Evolutionary conservation across 192 early-diverging fungal species (phyloP), one percentile per base, ranked within the genome.

Genomic region (Rhizoclosmatium sp.): DNA sequence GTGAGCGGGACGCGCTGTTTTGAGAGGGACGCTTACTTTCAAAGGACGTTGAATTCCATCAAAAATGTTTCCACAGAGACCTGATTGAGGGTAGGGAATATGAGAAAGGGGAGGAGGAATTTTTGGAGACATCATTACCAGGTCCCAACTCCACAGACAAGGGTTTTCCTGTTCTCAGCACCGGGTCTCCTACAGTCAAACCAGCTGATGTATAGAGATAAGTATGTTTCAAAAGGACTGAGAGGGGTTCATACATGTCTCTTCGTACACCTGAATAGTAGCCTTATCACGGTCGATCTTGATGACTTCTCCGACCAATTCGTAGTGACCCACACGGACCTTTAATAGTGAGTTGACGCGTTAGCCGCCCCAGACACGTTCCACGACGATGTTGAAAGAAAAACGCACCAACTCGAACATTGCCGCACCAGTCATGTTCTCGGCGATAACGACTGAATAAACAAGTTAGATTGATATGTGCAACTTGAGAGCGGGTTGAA

Each of bases 231-330:
- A 14, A 44, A 64, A 46, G 61, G 59, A n/a, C 19, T 62, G 72
- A 39, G 16, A 46, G 59, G 23, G 31, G 14, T 62, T 62, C 9
- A 40, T 21, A 95, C 94, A 93, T 60, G 98, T 99, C 83, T 99
- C 98, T 79, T 99, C 98, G 89, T 99, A 99, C 31, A 99, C 98
- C 87, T 99, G 98, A 79, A 99, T 93, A 39, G 98, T 99, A n/a
- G 96, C 96, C 89, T 99, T 99, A 85, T 98, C 95, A 74, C 95
- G 93, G 56, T 99, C 98, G 79, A 99, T 95, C 87, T 97, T 95
- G 87, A 99, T 99, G 80, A 99, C 98, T 87, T 99, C 98, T 79
- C 98, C 98, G 54, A 99, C 96, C 66, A 99, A 89, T 69, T 97
- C 97, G 67, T 93, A 89, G 86, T 99, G 95, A 65, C 98, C 98